Conservation (phyloP, 108 stramenopile species). For the Aurantiochytrium sp. region DNA sequence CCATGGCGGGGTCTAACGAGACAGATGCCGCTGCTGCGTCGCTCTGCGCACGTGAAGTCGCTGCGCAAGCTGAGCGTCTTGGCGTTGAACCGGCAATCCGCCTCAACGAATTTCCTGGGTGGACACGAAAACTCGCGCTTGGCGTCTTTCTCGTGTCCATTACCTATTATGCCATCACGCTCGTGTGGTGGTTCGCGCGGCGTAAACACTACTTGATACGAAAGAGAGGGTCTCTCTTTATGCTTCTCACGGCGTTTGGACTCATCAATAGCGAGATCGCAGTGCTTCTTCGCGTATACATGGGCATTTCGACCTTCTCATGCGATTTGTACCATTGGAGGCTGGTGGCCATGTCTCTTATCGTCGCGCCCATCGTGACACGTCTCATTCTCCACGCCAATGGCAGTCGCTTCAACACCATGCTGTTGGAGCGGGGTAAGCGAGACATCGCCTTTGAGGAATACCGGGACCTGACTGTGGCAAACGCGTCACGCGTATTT, state of each 20-base stretch:
- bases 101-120: neutral
- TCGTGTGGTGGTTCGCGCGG: neutral
- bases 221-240: neutral
- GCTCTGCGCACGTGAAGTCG: too few relatives aligned
- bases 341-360: neutral
- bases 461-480: neutral
- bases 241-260: neutral
- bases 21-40: too few relatives aligned
- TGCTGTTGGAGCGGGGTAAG: neutral
- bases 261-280: neutral
- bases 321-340: neutral
- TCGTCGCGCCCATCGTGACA: neutral
- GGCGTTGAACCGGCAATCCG: too few relatives aligned
- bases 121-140: neutral
- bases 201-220: neutral
- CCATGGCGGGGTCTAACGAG: too few relatives aligned
- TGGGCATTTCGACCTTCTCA: neutral
- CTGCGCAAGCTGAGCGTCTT: too few relatives aligned
- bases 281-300: neutral
- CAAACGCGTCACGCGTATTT: neutral
- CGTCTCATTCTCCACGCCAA: neutral
- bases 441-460: neutral
- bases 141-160: neutral
- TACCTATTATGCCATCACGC: neutral
- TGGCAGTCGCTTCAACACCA: neutral